phyloP scores from a whole-genome alignment of 352 stramenopile genomes.

The Globisporangium echinulatum region DNA sequence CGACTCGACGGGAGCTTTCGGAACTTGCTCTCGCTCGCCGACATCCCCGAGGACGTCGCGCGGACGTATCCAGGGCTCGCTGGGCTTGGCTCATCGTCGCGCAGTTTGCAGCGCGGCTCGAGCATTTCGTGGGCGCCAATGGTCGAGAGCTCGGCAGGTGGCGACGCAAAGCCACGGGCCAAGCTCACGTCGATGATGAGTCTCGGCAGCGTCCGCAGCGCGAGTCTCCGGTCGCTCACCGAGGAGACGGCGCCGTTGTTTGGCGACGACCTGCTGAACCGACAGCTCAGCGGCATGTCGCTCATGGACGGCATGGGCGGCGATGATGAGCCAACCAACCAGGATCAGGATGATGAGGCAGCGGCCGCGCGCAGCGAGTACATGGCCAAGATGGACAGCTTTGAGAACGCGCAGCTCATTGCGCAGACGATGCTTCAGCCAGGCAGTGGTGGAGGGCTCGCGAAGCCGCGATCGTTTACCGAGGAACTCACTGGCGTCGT shows the following conservation, averaged over 20 bases:
- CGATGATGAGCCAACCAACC: conserved; percentile 7
- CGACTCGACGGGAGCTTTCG: conserved; percentile 21
- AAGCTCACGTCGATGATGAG: conserved; percentile 46
- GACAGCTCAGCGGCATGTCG: conserved; percentile 46
- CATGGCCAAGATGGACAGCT: conserved; percentile 21
- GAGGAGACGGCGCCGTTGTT: conserved; percentile 44
- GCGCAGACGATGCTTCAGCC: conserved; percentile 25
- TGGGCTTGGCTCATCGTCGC: conserved; percentile 4
- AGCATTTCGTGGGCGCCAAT: conserved; percentile 13
- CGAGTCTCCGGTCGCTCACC: conserved; percentile 44
- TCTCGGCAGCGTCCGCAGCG: conserved; percentile 43
- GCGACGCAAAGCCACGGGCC: conserved; percentile 6
- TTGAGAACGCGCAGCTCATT: conserved; percentile 22
- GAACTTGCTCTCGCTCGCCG: conserved; percentile 26
- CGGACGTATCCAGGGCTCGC: conserved; percentile 9
- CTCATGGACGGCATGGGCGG: conserved; percentile 16
- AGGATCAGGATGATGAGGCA: too few species aligned
- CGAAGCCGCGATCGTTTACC: conserved; percentile 17
- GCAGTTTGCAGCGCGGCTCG: conserved; percentile 11
- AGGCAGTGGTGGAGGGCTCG: conserved; percentile 13
- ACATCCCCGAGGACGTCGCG: conserved; percentile 10
- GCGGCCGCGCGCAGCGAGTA: not conserved
- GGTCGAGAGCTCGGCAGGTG: conserved; percentile 12
- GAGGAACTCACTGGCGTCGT: conserved; percentile 29
- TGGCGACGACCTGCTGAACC: conserved; percentile 39